Base-by-base conservation (phyloP, 768 basidiomycete species). In the Amyloporia xantha region DNA sequence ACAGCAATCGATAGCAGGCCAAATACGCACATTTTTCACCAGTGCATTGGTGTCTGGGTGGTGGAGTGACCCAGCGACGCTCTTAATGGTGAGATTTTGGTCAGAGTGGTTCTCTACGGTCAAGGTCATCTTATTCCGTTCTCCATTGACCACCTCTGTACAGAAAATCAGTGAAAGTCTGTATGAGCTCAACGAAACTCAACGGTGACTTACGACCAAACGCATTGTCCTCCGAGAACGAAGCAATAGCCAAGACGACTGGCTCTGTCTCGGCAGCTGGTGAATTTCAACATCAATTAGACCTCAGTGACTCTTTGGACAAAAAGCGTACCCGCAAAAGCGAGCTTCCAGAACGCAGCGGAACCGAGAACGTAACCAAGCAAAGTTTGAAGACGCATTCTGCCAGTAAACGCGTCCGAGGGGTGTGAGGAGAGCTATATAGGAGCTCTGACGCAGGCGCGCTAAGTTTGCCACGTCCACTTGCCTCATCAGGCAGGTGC, bases 71-170 rank as follows among this genome's bases (percentile, higher is more conserved):
- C 84, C 88, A 45, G 77, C 74, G 50, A 86, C 72, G 56, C 67
- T 75, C 51, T 79, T 62, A 15, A 91, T 68, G 2, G 86, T 87
- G 42, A 86, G 72, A 54, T 90, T 86, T 58, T 73, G 75, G 56
- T 77, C 77, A 10, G 85, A 84, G 63, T 78, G 85, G 67, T 89
- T 92, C 66, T 89, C 87, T 11, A 91, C 72, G 23, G 72, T 65
- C 42, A 92, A 65, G 21, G 67, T 66, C 27, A 92, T 68, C 26
- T 75, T 68, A 62, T 90, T 92, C 60, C 76, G 79, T 71, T 89
- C 86, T 50, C 89, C 89, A 57, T 92, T 92, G 26, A 91, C 81
- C 42, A 91, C 70, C 51, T 90, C 89, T 91, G 59, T n/a, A 53
- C 17, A n/a, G n/a, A n/a, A n/a, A n/a, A n/a, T n/a, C n/a, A n/a